A percentile compares a stretch with the other conserved stretches of the same genome.
phyloP scores from a whole-genome alignment of 352 stramenopile genomes.

The Pythium folliculosum region DNA sequence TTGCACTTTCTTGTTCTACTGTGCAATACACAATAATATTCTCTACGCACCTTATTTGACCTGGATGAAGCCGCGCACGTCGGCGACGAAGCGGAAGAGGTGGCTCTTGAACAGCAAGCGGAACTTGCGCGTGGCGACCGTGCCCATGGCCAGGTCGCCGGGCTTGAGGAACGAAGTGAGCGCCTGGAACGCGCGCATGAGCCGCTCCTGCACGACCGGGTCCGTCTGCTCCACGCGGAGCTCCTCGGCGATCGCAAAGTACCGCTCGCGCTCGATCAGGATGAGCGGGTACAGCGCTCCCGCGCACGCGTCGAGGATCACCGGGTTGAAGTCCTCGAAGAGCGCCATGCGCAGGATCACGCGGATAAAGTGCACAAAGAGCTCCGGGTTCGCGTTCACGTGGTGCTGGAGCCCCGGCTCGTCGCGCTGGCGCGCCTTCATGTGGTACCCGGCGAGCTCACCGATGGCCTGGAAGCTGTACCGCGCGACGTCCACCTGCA shows the following conservation, averaged over 20 bases:
- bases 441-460: slow-evolving; percentile 72
- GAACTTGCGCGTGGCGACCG: slow-evolving; percentile 65
- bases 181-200: slow-evolving; percentile 61
- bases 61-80: slow-evolving; percentile 82
- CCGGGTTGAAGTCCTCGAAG: slow-evolving; percentile 78
- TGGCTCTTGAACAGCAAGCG: slow-evolving; percentile 81
- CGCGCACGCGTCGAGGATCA: slow-evolving; percentile 72
- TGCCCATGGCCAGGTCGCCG: slow-evolving; percentile 61
- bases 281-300: slow-evolving; percentile 79
- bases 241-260: slow-evolving; percentile 66
- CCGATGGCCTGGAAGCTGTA: slow-evolving; percentile 85
- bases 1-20: slow-evolving; percentile 25
- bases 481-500: slow-evolving; percentile 70
- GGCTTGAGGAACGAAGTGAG: slow-evolving; percentile 70
- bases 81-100: slow-evolving; percentile 77
- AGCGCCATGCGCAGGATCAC: slow-evolving; percentile 79
- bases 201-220: slow-evolving; percentile 43
- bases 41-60: slow-evolving; percentile 48
- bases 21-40: slow-evolving; percentile 28
- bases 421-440: slow-evolving; percentile 52
- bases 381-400: slow-evolving; percentile 44
- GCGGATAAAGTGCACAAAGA: slow-evolving; percentile 76
- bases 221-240: slow-evolving; percentile 61
- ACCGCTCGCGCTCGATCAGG: slow-evolving; percentile 73
- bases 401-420: slow-evolving; percentile 56